Evolutionary conservation across 306 rosid species (phyloP), one percentile per base, ranked within the genome.

Genomic region (Arachis hypogaea): DNA sequence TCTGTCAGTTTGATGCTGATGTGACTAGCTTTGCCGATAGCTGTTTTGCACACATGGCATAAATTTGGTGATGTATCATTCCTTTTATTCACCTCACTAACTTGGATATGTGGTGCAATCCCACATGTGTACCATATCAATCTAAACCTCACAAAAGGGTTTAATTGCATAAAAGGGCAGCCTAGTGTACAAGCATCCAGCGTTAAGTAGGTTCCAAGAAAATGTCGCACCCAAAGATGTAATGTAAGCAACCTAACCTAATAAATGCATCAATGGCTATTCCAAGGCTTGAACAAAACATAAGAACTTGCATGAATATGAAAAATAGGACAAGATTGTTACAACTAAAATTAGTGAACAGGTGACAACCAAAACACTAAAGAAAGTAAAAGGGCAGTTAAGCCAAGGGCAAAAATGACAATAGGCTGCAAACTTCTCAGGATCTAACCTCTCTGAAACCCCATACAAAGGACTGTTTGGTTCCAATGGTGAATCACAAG

Each of bases 391-490:
- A 42, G 1, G 7, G 70, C 9, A 50, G 73, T 51, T 11, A 11
- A 62, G 73, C 16, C 30, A 62, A 56, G 36, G 61, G 30, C 59
- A 69, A 69, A 45, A 59, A 50, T n/a, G 54, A 66, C 52, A 45
- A 41, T 36, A 52, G 6, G 63, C 45, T 80, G 47, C 82, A 80
- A 56, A 87, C 93, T 85, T 80, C 64, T 85, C 88, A 40, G 81
- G 85, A 79, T 86, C 97, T 50, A 80, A 71, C 84, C 96, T 89
- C 79, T 94, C 99, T 29, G 97, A 79, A 69, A 89, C 85, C 64
- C 97, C 97, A 84, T 84, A 92, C 52, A 94, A 85, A 84, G 99
- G 99, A 82, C 99, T 94, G 81, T 89, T 94, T 56, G 99, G 99
- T 77, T 94, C 99, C 58, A 94, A 73, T 28, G 98, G 98, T 63